These are phyloP conservation scores for Arctium minus DNA, from an alignment of 129 eudicot species.

Conservation along the genomic window DNA sequence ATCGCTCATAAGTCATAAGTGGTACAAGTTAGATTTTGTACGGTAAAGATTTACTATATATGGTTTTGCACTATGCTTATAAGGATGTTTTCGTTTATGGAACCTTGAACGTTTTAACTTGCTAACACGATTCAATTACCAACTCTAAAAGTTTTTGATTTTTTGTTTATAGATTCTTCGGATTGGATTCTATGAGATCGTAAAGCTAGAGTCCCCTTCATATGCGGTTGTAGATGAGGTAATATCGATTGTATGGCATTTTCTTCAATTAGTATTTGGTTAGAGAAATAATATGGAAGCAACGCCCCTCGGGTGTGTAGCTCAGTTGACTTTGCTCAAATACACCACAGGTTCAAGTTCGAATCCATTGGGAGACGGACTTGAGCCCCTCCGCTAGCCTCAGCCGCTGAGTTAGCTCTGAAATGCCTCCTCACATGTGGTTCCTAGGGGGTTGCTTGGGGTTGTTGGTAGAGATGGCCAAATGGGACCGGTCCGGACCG, in stretches of 20 bases:
- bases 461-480: no score
- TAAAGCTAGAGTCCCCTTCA: slow-evolving; percentile 82
- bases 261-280: neutral
- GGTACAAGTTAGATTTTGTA: slow-evolving; percentile 1
- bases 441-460: no score
- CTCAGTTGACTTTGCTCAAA: no score
- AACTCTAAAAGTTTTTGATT: slow-evolving; percentile 7
- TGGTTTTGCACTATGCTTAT: neutral
- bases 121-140: neutral
- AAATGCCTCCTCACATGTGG: no score
- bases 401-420: no score
- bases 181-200: slow-evolving; percentile 80
- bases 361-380: no score
- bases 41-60: no score
- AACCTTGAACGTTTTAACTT: neutral
- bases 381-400: no score
- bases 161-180: slow-evolving; percentile 70
- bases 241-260: neutral
- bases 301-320: no score
- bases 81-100: neutral
- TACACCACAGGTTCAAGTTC: no score
- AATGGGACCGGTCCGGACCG: no score
- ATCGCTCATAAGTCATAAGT: neutral
- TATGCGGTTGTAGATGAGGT: slow-evolving; percentile 96
- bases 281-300: neutral